Evolutionary conservation across 352 stramenopile genomes (phyloP).

Genomic region (Peronospora belbahrii): DNA sequence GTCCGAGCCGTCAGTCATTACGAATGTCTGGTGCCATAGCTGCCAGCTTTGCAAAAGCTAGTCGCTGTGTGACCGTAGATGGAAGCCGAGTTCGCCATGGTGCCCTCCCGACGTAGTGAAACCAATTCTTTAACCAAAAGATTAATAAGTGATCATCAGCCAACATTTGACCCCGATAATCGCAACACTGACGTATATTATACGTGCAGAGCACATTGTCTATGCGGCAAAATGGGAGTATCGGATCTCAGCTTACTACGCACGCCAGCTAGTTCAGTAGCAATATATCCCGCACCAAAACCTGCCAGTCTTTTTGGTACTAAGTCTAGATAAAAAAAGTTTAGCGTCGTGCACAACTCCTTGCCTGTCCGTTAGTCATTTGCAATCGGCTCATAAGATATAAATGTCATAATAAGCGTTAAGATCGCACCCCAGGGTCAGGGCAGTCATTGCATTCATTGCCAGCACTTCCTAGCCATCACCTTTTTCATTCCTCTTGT

Average conservation of each 20-base stretch:
- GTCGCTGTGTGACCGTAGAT: constrained; percentile 39
- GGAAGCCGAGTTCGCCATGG: constrained; percentile 44
- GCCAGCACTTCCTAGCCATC: constrained; percentile 46
- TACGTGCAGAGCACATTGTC: constrained; percentile 83
- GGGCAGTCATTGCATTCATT: constrained; percentile 65
- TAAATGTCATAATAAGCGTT: neutral
- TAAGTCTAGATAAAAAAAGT: constrained; percentile 94
- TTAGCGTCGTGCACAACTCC: constrained; percentile 95
- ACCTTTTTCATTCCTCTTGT: constrained; percentile 70
- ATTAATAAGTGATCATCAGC: neutral
- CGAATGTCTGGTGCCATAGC: constrained; percentile 45
- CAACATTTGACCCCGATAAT: neutral
- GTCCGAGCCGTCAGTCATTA: constrained; percentile 34
- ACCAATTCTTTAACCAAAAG: constrained; percentile 27
- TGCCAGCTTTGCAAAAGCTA: constrained; percentile 33
- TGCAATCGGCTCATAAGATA: neutral
- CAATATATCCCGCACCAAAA: constrained; percentile 97
- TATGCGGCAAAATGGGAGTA: constrained; percentile 84
- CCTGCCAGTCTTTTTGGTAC: constrained; percentile 92
- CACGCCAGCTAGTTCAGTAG: constrained; percentile 94
- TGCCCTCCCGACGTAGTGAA: constrained; percentile 46
- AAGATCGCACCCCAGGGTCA: constrained; percentile 31
- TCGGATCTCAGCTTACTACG: constrained; percentile 90
- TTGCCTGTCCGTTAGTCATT: constrained; percentile 32
- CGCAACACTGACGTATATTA: constrained; percentile 41